A percentile compares a stretch with the other conserved stretches of the same genome.
phyloP scores from a whole-genome alignment of 768 basidiomycete genomes.

The Boletus sp. region DNA sequence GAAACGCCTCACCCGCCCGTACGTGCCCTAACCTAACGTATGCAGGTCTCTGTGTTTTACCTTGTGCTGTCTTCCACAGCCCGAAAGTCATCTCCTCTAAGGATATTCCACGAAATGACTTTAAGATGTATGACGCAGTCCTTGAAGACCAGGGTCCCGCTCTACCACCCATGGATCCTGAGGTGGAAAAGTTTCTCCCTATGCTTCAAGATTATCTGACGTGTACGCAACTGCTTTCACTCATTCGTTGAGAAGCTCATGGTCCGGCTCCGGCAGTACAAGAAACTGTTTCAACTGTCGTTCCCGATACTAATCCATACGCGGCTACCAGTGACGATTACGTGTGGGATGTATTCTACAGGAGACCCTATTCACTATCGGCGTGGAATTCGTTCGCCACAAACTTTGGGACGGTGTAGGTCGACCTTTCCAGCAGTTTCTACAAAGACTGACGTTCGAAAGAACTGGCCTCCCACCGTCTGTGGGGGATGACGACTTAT shows the following conservation, averaged over 20 bases:
- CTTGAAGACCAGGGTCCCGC: constrained; percentile 35
- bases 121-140: constrained; percentile 74
- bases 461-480: constrained; percentile 67
- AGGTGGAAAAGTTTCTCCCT: constrained; percentile 76
- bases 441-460: not conserved
- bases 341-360: constrained; percentile 84
- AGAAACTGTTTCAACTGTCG: constrained; percentile 14
- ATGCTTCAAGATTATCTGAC: constrained; percentile 73
- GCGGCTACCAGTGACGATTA: constrained; percentile 49
- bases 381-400: constrained; percentile 59
- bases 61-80: constrained; percentile 30
- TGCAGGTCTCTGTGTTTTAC: not conserved
- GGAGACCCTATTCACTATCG: constrained; percentile 53
- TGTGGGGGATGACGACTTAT: constrained; percentile 48
- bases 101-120: constrained; percentile 43
- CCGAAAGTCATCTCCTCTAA: constrained; percentile 55
- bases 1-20: constrained; percentile 44
- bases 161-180: constrained; percentile 42
- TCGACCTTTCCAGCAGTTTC: not conserved
- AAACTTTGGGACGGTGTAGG: constrained; percentile 64
- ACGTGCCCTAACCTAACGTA: constrained; percentile 11
- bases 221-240: constrained; percentile 37
- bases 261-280: constrained; percentile 19
- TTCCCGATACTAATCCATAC: not conserved
- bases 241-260: not conserved